Evolutionary conservation across 2,329 filamentous ascomycete genomes (phyloP).

Genomic region (Conoideocrella luteorostrata): DNA sequence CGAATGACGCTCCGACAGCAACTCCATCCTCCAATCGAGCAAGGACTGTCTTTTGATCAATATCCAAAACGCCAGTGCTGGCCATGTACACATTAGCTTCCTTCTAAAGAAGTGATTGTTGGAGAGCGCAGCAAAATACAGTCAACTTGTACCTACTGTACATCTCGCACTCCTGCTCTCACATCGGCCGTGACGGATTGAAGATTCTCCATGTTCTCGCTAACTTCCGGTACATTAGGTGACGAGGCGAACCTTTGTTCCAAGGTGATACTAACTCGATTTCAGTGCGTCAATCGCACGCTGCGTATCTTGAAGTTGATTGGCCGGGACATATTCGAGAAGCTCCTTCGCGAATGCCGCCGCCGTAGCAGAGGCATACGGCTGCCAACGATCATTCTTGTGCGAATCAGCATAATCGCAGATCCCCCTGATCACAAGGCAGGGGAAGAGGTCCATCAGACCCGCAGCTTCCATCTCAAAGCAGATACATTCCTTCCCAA

Average conservation of each 20-base stretch:
- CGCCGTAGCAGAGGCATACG: slow-evolving; percentile 26
- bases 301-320: not conserved
- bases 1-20: slow-evolving; percentile 22
- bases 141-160: too few relatives aligned
- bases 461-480: too few relatives aligned
- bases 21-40: too few relatives aligned
- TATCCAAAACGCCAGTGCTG: not conserved
- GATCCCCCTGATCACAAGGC: slow-evolving; percentile 28
- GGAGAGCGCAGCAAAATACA: too few relatives aligned
- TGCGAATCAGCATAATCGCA: slow-evolving; percentile 32
- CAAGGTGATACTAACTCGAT: not conserved
- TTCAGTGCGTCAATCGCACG: not conserved
- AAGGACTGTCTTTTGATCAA: slow-evolving; percentile 16
- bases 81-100: not conserved
- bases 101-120: too few relatives aligned
- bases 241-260: not conserved
- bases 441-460: slow-evolving; percentile 16
- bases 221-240: not conserved
- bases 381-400: slow-evolving; percentile 31
- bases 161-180: not conserved
- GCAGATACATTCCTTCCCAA: slow-evolving; percentile 11
- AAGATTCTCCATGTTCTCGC: not conserved
- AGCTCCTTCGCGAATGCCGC: slow-evolving; percentile 21
- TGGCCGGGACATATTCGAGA: slow-evolving; percentile 1
- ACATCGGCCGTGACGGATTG: not conserved